Evolutionary conservation across 2,329 filamentous ascomycete species (phyloP), one percentile per base, ranked within the genome.

Genomic region (Diplodia sapinea): DNA sequence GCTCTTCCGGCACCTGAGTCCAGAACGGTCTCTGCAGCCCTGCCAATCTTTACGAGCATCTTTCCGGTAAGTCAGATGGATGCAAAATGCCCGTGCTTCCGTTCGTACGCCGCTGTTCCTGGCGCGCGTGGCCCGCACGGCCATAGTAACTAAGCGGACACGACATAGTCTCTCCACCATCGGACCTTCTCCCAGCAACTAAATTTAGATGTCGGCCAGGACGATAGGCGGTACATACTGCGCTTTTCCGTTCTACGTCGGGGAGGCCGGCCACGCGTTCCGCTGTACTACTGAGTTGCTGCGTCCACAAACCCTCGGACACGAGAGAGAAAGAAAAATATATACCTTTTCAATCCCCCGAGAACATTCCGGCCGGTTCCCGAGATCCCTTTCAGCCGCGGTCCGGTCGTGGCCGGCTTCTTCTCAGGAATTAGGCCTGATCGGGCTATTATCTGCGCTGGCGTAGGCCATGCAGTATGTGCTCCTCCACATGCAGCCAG

Each of bases 91-190:
- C 33, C 57, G 57, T 61, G 57, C 55, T 50, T 26, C 4, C 13
- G 3, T 4, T 47, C 20, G 43, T 47, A 20, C 43, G n/a, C 43
- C n/a, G 33, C 43, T 11, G 43, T 47, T 47, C 43, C 43, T 47
- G 43, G 7, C 43, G 43, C 40, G 23, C 57, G 23, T 29, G 40
- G 40, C 57, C 20, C 11, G 15, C 26, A 20, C 40, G 29, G 20
- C 36, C 40, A 49, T 20, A 40, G 57, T 61, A 26, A 26, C 23
- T 26, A 20, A 33, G 9, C 40, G 17, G 56, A 59, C 56, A 59
- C 38, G 56, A 20, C 9, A 38, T 29, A 23, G 15, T 17, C 29
- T 17, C 59, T n/a, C 59, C 43, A 63, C 59, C 31, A 20, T 51
- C 59, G 29, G 43, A 49, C 13, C 15, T 47, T 49, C 29, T 50